Base-by-base conservation (phyloP, 2,329 filamentous ascomycete genomes). In the Teratosphaeria destructans region DNA sequence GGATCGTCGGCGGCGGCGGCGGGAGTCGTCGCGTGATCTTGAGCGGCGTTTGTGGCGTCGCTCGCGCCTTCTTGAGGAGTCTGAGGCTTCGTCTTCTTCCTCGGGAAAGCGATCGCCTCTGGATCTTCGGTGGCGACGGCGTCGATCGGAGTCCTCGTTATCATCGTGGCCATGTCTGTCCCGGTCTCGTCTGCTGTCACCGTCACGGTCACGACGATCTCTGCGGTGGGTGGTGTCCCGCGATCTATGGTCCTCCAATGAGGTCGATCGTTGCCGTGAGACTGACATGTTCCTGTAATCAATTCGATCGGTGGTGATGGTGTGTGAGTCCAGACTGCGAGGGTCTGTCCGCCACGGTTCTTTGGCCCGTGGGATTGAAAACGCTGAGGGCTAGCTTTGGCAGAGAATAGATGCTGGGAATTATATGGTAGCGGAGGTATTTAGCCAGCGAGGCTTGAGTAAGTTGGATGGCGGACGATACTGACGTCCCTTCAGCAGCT, bases 1-100 rank as follows among this genome's bases (percentile, higher is more conserved):
- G 10, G 68, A 70, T 54, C 64, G 66, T 11, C 54, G 58, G 54
- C 64, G 65, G 8, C 55, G 61, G 32, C 23, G 23, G 23, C 23
- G 23, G 23, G 65, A 63, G 27, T 62, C 63, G 35, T 68, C 65
- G 29, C 57, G 61, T 19, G 67, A 69, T 54, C 57, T 54, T 32
- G 69, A 67, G 19, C 66, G 63, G n/a, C 63, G 53, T 59, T 65
- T 60, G 47, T 63, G 61, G 3, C 53, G 43, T 23, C 43, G n/a
- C 6, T 49, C 43, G 23, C n/a, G 19, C 19, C 43, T 49, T n/a
- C 43, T 49, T 8, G 43, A 49, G 43, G 5, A 6, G 6, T 49
- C 43, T 23, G 19, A n/a, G n/a, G 26, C 43, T 1, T n/a, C 19
- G 43, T 49, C n/a, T 8, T 49, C 43, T 10, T 49, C 43, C 16